Base-by-base conservation (phyloP, 441 rosid species). In the Omphalea diandra region DNA sequence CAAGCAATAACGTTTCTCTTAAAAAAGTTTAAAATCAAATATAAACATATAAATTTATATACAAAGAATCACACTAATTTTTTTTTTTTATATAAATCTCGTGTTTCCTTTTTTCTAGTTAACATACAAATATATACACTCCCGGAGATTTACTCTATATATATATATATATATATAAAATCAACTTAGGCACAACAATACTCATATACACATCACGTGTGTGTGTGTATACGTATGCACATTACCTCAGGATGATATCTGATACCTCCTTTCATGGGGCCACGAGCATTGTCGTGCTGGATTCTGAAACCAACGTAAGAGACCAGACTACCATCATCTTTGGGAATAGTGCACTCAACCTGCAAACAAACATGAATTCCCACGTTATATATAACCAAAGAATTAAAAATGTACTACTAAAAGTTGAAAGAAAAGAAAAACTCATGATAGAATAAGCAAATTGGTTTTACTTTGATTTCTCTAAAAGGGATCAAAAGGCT, bases 401-500 rank as follows among this genome's bases (percentile, higher is more conserved):
- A 22, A 56, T 3, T 4, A 24, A 71, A 36, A 61, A 50, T 11
- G 1, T 7, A n/a, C 8, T 1, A 0, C 8, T 7, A 3, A 40
- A 58, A 22, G 56, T 12, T n/a, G 20, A n/a, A 8, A 32, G 43
- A 63, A 54, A 0, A 26, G 32, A 24, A 67, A 44, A 3, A 17
- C 10, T 7, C 18, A 9, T 3, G 22, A 18, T 6, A 17, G 0
- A 20, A n/a, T 17, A 65, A 15, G 11, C 35, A 22, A 27, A 40
- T 11, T 9, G 47, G 5, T 24, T 26, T 55, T 32, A 87, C 98
- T 86, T 93, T 93, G 86, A 93, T 87, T 74, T 90, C 98, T 77
- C 97, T 81, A 43, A 86, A 87, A n/a, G 97, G 97, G 84, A 90
- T 93, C 84, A 89, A 75, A 63, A 90, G 97, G 77, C 90, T 85